Percentiles rank a stretch among this genome's conserved stretches.
phyloP scores from a whole-genome alignment of 2,329 filamentous ascomycete species.

The Diaporthe ampelina region DNA sequence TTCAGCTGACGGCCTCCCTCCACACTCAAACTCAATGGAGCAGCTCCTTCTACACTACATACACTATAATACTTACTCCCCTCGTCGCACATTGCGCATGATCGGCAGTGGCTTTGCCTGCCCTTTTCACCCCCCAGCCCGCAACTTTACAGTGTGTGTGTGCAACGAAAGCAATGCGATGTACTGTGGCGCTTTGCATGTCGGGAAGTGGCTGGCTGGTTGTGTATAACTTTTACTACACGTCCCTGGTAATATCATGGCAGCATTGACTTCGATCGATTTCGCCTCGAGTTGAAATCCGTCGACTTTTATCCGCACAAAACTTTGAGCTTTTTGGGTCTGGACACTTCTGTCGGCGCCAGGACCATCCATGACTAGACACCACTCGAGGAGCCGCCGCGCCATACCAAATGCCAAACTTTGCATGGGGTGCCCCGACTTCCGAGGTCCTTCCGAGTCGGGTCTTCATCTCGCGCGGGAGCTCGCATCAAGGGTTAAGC shows the following conservation, averaged over 20 bases:
- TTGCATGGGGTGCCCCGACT: conserved; percentile 20
- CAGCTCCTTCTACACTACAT: neutral
- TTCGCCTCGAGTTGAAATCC: neutral
- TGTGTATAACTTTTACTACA: neutral
- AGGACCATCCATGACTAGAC: conserved; percentile 29
- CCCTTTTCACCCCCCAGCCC: neutral
- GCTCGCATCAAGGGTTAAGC: conserved; percentile 15
- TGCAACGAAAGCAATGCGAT: too few relatives aligned
- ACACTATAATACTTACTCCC: neutral
- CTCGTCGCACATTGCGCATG: neutral
- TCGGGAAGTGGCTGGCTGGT: neutral
- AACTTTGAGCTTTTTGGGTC: neutral
- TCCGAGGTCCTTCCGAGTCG: conserved; percentile 23
- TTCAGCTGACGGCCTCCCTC: neutral
- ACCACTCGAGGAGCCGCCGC: neutral
- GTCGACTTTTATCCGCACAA: conserved; percentile 27
- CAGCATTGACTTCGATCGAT: neutral
- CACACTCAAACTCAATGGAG: too few relatives aligned
- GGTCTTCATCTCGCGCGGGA: neutral
- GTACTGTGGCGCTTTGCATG: too few relatives aligned
- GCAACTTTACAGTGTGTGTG: too few relatives aligned
- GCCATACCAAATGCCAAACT: neutral
- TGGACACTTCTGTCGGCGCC: neutral
- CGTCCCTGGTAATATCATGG: neutral
- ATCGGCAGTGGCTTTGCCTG: neutral